Evolutionary conservation across 371 early-diverging fungal genomes (phyloP).

Genomic region (Mucor velutinosus): DNA sequence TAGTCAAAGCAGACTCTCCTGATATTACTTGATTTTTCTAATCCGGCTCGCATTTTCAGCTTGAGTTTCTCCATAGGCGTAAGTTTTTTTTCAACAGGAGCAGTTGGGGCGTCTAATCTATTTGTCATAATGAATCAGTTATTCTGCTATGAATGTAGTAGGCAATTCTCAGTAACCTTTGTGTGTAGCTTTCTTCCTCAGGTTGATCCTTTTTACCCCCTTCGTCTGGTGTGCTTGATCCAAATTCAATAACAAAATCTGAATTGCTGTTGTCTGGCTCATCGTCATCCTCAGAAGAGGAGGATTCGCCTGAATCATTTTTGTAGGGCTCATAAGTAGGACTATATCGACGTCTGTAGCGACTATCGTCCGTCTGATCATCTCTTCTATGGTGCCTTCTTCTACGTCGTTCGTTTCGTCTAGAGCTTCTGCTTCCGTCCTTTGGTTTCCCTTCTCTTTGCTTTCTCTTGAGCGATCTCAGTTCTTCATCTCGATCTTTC

Average conservation of each 20-base stretch:
- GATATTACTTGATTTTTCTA: slow-evolving; percentile 48
- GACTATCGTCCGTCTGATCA: neutral
- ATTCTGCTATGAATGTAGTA: neutral
- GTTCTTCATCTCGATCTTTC: slow-evolving; percentile 47
- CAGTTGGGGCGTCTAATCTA: neutral
- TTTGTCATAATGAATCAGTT: neutral
- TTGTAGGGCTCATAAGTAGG: slow-evolving; percentile 43
- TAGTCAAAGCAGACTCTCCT: neutral
- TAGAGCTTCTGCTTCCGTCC: slow-evolving; percentile 8
- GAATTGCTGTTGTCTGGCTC: neutral
- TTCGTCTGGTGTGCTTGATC: slow-evolving; percentile 21
- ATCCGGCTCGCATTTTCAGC: slow-evolving; percentile 50
- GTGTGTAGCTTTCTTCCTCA: slow-evolving; percentile 2
- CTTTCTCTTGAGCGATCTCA: slow-evolving; percentile 31
- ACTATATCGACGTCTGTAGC: slow-evolving; percentile 34
- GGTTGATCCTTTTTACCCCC: neutral
- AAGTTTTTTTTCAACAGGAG: slow-evolving; percentile 34
- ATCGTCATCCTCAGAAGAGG: slow-evolving; percentile 21
- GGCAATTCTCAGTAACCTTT: neutral
- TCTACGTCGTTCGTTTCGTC: slow-evolving; percentile 13
- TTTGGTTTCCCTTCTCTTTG: slow-evolving; percentile 24
- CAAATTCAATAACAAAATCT: slow-evolving; percentile 42
- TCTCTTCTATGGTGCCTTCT: slow-evolving; percentile 11
- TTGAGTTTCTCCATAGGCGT: slow-evolving; percentile 58
- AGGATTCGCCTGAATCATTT: slow-evolving; percentile 29